Evolutionary conservation across 495 filamentous ascomycete genomes (phyloP).

Genomic region (Daldinia decipiens): DNA sequence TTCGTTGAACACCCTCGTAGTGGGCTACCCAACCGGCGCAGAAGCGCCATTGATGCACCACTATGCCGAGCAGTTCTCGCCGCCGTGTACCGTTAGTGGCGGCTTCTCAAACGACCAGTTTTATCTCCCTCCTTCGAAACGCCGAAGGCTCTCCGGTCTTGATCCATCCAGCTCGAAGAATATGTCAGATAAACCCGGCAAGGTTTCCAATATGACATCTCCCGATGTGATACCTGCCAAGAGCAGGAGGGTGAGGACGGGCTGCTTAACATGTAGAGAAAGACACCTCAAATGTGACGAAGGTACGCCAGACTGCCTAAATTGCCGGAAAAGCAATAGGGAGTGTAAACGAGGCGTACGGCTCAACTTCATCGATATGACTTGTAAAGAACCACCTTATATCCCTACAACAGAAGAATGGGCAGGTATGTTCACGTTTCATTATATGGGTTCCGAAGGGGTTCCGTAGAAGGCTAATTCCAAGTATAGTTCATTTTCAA

Average conservation of each 20-base stretch:
- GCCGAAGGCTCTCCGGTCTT: constrained; percentile 32
- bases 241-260: constrained; percentile 76
- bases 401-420: constrained; percentile 71
- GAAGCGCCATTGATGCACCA: constrained; percentile 42
- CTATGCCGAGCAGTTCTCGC: constrained; percentile 49
- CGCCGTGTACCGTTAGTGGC: constrained; percentile 49
- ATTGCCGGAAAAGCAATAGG: constrained; percentile 88
- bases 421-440: constrained; percentile 61
- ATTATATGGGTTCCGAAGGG: background rate
- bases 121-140: constrained; percentile 44
- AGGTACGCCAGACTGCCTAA: constrained; percentile 77
- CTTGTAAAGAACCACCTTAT: constrained; percentile 74
- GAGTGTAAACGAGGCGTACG: constrained; percentile 86
- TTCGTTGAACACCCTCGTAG: constrained; percentile 45
- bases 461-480: constrained; percentile 25
- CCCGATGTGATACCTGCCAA: constrained; percentile 58
- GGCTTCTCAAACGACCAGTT: constrained; percentile 42
- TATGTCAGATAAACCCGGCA: constrained; percentile 41
- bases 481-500: constrained; percentile 69
- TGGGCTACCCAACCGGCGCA: constrained; percentile 49
- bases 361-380: constrained; percentile 92
- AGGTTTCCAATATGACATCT: constrained; percentile 43
- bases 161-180: constrained; percentile 15
- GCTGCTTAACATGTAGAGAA: constrained; percentile 81
- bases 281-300: constrained; percentile 80